These are phyloP conservation scores for Acanthamoeba rhysodes DNA, from an alignment of 208 protist genomes.

Conservation along the genomic window DNA sequence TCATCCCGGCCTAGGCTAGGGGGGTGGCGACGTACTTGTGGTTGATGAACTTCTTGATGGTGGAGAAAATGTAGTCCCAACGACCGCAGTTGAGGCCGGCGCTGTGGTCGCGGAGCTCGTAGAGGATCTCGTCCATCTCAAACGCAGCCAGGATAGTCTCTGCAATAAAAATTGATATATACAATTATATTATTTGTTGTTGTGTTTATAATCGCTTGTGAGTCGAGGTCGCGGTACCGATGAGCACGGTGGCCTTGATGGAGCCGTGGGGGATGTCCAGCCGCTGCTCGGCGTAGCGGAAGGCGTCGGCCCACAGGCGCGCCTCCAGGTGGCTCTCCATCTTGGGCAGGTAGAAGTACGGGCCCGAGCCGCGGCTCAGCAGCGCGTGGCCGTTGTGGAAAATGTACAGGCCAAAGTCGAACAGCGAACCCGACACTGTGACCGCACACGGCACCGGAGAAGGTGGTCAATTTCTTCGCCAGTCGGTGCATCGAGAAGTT, in stretches of 20 bases:
- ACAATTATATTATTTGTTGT: too few species aligned
- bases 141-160: conserved; percentile 86
- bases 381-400: conserved; percentile 87
- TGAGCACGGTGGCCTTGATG: conserved; percentile 85
- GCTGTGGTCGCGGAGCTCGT: conserved; percentile 88
- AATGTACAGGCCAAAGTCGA: conserved; percentile 91
- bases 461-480: too few species aligned
- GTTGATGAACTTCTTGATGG: conserved; percentile 89
- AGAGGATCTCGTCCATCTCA: conserved; percentile 85
- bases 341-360: conserved; percentile 89
- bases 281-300: conserved; percentile 76
- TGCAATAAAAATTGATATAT: conserved; percentile 73
- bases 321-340: conserved; percentile 86
- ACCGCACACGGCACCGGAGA: too few species aligned
- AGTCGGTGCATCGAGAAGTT: background rate
- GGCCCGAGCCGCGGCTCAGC: conserved; percentile 75
- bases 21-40: conserved; percentile 74
- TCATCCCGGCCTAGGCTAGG: background rate
- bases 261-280: conserved; percentile 79
- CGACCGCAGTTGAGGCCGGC: conserved; percentile 90
- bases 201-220: too few species aligned
- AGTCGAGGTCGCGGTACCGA: conserved; percentile 73
- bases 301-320: conserved; percentile 86
- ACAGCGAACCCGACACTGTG: conserved; percentile 83
- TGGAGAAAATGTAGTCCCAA: conserved; percentile 91